Conservation (phyloP, 2,329 filamentous ascomycete species). For the Fusarium ramigenum region DNA sequence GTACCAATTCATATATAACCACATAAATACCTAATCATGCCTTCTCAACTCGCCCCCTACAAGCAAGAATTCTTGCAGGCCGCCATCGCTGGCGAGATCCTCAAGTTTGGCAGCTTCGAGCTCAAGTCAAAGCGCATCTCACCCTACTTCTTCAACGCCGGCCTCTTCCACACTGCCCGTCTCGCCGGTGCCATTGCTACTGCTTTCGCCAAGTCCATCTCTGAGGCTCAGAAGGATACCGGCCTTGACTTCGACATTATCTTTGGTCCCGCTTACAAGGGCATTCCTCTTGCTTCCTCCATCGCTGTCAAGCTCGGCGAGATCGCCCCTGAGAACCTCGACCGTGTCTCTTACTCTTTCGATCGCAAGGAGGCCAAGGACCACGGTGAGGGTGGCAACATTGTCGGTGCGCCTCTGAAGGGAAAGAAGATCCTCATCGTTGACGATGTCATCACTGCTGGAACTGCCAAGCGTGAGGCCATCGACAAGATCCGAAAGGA, state of each 20-base stretch:
- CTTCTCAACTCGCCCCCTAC: slow-evolving; percentile 64
- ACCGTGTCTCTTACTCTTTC: slow-evolving; percentile 82
- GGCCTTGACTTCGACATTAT: slow-evolving; percentile 79
- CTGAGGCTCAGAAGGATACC: slow-evolving; percentile 54
- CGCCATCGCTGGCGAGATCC: slow-evolving; percentile 72
- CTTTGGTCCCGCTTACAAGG: slow-evolving; percentile 96
- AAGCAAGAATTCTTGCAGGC: slow-evolving; percentile 79
- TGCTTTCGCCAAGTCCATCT: slow-evolving; percentile 79
- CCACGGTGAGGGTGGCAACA: slow-evolving; percentile 92
- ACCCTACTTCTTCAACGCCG: slow-evolving; percentile 98
- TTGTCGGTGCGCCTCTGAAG: slow-evolving; percentile 86
- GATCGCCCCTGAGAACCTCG: slow-evolving; percentile 72
- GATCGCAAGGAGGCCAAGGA: slow-evolving; percentile 97
- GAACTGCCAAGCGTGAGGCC: slow-evolving; percentile 92
- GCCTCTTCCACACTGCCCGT: slow-evolving; percentile 84
- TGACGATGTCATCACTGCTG: slow-evolving; percentile 96
- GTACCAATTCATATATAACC: neutral
- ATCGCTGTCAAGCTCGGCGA: slow-evolving; percentile 79
- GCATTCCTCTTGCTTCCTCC: slow-evolving; percentile 86
- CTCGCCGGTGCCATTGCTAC: slow-evolving; percentile 80
- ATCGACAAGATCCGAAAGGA: slow-evolving; percentile 88
- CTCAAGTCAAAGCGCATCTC: slow-evolving; percentile 93
- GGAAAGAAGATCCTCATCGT: slow-evolving; percentile 90
- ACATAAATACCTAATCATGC: slow-evolving; percentile 45
- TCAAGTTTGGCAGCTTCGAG: slow-evolving; percentile 85